Evolutionary conservation across 2,329 filamentous ascomycete genomes (phyloP).

Genomic region (Davidsoniella neocaledoniae): DNA sequence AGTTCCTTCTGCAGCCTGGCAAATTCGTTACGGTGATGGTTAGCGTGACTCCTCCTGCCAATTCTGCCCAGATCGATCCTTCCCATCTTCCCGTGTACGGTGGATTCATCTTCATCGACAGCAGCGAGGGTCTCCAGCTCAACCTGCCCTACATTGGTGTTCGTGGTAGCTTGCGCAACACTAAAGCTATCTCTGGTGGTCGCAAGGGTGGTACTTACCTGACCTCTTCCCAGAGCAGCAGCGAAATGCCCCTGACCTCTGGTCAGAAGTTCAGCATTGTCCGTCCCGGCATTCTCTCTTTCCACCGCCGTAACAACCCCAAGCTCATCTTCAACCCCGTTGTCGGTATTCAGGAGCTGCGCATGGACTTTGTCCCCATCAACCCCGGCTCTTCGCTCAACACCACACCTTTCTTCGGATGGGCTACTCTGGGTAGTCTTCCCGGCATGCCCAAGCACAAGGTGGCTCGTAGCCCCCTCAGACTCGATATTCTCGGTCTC

Average conservation of each 20-base stretch:
- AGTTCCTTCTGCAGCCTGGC: neutral
- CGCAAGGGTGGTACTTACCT: neutral
- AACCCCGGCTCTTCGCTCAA: neutral
- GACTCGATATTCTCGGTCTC: slow-evolving; percentile 27
- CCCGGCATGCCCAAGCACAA: neutral
- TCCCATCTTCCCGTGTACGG: neutral
- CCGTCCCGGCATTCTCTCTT: no score
- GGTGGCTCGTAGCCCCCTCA: slow-evolving; percentile 16
- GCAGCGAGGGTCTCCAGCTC: neutral
- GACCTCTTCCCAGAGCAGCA: neutral
- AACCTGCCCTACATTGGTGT: neutral
- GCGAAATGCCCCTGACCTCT: neutral
- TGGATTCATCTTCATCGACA: neutral
- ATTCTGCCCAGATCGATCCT: neutral
- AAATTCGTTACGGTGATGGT: neutral
- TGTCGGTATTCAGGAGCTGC: neutral
- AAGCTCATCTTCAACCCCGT: neutral
- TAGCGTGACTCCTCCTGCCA: neutral
- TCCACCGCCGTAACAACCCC: neutral
- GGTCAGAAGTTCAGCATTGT: neutral
- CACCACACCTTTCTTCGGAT: neutral
- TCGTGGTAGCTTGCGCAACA: neutral
- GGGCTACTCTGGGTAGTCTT: neutral
- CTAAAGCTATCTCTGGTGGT: neutral
- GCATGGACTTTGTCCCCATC: neutral